phyloP scores from a whole-genome alignment of 371 early-diverging fungal genomes.

The Quaeritorhiza haematococci region DNA sequence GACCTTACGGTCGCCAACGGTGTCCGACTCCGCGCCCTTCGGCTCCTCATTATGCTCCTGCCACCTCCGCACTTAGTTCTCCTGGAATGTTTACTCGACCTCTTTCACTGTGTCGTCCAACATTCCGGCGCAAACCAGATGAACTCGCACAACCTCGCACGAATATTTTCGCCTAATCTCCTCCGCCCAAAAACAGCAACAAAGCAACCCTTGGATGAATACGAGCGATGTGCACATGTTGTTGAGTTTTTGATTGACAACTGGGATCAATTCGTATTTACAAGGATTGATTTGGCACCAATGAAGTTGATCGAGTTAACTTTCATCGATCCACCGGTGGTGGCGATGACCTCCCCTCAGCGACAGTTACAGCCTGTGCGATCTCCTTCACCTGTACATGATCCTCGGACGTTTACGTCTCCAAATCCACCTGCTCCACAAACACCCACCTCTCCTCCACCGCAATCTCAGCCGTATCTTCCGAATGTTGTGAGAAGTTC shows the following conservation, averaged over 20 bases:
- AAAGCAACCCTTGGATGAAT: conserved; percentile 35
- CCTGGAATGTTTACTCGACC: conserved; percentile 29
- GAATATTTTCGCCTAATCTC: conserved; percentile 35
- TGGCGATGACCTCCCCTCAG: no score
- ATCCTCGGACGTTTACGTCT: no score
- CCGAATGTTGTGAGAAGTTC: no score
- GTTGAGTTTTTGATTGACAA: conserved; percentile 32
- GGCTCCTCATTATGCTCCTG: conserved; percentile 32
- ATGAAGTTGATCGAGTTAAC: no score
- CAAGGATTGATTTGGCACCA: no score
- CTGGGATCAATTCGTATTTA: conserved; percentile 21
- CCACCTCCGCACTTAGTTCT: conserved; percentile 33
- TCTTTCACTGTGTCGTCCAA: conserved; percentile 21
- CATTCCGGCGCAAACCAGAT: conserved; percentile 30
- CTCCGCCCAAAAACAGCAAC: conserved; percentile 25
- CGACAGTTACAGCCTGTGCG: no score
- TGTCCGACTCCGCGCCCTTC: conserved; percentile 25
- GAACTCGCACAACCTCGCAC: conserved; percentile 30
- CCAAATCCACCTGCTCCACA: no score
- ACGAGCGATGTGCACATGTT: conserved; percentile 28
- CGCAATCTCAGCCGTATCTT: no score
- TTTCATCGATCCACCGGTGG: no score
- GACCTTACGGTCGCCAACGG: conserved; percentile 31
- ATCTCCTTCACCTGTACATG: no score
- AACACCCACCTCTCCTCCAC: no score